phyloP scores from a whole-genome alignment of 2,329 filamentous ascomycete species.

The Fusarium secorum region DNA sequence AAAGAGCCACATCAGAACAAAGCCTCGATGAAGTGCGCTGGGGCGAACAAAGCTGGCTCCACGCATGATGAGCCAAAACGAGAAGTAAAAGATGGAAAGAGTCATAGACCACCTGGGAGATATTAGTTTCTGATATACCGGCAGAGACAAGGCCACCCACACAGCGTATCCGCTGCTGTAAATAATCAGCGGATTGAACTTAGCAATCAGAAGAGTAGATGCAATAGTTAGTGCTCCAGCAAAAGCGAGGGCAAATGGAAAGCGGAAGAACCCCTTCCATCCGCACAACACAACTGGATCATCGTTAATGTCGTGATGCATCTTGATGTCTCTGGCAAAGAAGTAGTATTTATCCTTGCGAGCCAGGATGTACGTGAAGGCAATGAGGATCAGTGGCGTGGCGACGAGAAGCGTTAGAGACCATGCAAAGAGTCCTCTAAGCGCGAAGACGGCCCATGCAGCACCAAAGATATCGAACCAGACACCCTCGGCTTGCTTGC shows the following conservation, averaged over 20 bases:
- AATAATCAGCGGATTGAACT: conserved; percentile 88
- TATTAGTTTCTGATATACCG: conserved; percentile 23
- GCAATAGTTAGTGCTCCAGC: conserved; percentile 74
- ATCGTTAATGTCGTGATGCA: conserved; percentile 64
- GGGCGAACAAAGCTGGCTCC: conserved; percentile 82
- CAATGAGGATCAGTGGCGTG: conserved; percentile 75
- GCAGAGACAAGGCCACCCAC: conserved; percentile 43
- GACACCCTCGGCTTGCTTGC: conserved; percentile 73
- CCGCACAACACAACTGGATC: conserved; percentile 74
- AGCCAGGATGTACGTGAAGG: conserved; percentile 73
- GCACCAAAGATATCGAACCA: conserved; percentile 95
- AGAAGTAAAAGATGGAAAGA: conserved; percentile 78
- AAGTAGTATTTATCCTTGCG: conserved; percentile 86
- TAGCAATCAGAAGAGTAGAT: conserved; percentile 76
- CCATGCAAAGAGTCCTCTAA: conserved; percentile 87
- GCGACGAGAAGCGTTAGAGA: conserved; percentile 84
- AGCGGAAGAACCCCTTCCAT: conserved; percentile 83
- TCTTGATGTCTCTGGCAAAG: conserved; percentile 69
- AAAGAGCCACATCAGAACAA: conserved; percentile 86
- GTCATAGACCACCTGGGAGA: conserved; percentile 77
- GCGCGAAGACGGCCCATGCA: conserved; percentile 77
- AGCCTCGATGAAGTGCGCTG: conserved; percentile 84
- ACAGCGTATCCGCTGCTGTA: conserved; percentile 89
- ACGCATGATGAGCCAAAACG: conserved; percentile 83
- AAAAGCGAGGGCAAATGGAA: conserved; percentile 76